Conservation (phyloP, 371 early-diverging fungal species). For the Rhizopus microsporus region DNA sequence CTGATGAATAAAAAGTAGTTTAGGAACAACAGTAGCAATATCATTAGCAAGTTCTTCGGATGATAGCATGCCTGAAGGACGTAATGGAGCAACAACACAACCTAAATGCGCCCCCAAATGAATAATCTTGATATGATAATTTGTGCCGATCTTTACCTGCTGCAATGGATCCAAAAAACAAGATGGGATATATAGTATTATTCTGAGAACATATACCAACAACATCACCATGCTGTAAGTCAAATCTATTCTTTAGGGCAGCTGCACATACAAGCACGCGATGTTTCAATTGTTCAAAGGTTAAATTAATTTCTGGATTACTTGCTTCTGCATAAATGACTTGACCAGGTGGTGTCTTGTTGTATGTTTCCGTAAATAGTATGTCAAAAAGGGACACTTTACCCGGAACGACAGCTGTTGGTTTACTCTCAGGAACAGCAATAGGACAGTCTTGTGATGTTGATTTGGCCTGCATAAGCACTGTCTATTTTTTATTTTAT, state of each 20-base stretch:
- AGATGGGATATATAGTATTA: conserved; percentile 17
- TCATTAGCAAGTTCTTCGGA: conserved; percentile 64
- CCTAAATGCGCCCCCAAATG: conserved; percentile 36
- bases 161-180: conserved; percentile 16
- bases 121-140: not conserved
- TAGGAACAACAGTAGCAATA: conserved; percentile 61
- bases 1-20: conserved; percentile 25
- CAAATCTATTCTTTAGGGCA: conserved; percentile 8
- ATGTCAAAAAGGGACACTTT: not conserved
- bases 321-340: not conserved
- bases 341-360: not conserved
- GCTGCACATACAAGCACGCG: conserved; percentile 1
- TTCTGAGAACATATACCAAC: conserved; percentile 68
- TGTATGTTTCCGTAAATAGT: not conserved
- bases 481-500: too few species aligned
- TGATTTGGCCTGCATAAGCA: too few species aligned
- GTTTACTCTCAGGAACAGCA: too few species aligned
- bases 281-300: not conserved
- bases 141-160: conserved; percentile 11
- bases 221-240: conserved; percentile 60
- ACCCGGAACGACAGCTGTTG: not conserved
- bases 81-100: conserved; percentile 47
- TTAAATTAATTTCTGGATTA: not conserved
- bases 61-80: conserved; percentile 32
- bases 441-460: too few species aligned